Base-by-base conservation (phyloP, 768 basidiomycete genomes). In the Clitopilus passeckerianus region DNA sequence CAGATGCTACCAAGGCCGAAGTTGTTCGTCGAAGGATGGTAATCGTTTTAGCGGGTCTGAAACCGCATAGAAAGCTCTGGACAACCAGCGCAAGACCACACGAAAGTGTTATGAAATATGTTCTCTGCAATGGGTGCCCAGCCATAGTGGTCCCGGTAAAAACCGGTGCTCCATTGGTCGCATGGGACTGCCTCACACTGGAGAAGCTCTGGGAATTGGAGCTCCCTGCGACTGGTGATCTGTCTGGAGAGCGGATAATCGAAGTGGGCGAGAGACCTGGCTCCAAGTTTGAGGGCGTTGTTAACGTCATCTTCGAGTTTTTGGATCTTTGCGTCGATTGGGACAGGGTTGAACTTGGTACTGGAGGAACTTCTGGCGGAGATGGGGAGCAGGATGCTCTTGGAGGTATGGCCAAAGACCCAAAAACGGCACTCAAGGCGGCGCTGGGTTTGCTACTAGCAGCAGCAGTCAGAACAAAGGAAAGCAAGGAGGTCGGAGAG, bases 21-120 rank as follows among this genome's bases (percentile, higher is more conserved):
- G 77, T 79, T 1, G 62, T 64, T 0, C 85, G 83, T 0, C 79
- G 86, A 0, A 76, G 85, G n/a, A 74, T 87, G 70, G 80, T 83
- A 7, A 72, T 87, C 52, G 58, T 84, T 6, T 73, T 84, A 0
- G 74, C 86, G 2, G 86, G 85, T 0, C 66, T 87, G 22, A 85
- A 83, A 65, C 86, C 86, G 2, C 86, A 87, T 68, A 73, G 85
- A 16, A 74, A 71, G 56, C 61, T 86, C 24, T 87, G 86, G 86
- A 76, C 84, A 15, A 79, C 81, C 1, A 82, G 81, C 63, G 80
- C 80, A 18, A 75, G 86, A 0, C 85, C 86, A 1, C 74, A 75
- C 27, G 85, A 87, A 71, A 86, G 84, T 63, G 84, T 87, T 12
- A 78, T 87, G 16, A 78, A 83, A 58, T 87, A 87, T 65, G 71